These are phyloP conservation scores for Furcasterigmium sp. DNA, from an alignment of 2,329 filamentous ascomycete species.

Conservation along the genomic window DNA sequence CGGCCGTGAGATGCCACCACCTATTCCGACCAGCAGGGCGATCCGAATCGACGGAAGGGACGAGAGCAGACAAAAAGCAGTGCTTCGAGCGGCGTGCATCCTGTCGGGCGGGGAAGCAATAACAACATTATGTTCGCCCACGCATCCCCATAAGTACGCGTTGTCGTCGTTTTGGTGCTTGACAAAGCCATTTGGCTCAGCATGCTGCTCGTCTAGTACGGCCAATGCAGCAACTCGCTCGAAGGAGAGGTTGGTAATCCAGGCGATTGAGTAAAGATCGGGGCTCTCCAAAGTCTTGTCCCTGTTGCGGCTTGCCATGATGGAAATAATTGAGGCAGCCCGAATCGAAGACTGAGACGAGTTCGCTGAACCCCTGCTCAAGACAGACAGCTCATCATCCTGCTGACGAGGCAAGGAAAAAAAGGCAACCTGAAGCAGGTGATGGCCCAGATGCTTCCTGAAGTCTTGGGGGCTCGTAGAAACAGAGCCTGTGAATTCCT, in stretches of 20 bases:
- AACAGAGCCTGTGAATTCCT: background rate
- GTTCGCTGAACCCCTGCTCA: no score
- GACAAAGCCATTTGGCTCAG: constrained; percentile 2
- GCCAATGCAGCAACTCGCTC: no score
- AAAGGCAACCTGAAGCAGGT: background rate
- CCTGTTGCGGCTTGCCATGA: no score
- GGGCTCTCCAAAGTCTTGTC: no score
- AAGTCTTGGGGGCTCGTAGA: background rate
- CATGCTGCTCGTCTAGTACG: constrained; percentile 22
- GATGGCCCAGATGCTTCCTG: background rate
- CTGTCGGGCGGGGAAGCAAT: constrained; percentile 22
- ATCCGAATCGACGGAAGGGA: constrained; percentile 15
- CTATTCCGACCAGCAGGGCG: constrained; percentile 5
- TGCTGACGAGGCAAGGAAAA: background rate
- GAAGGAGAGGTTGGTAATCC: no score
- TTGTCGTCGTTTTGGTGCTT: constrained; percentile 11
- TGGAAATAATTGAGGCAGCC: no score
- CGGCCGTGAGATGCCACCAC: constrained; percentile 1
- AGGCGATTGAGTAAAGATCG: no score
- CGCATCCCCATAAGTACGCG: constrained; percentile 23
- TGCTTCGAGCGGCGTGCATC: constrained; percentile 16
- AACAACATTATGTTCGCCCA: constrained; percentile 28
- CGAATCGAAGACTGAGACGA: no score
- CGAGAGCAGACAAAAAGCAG: constrained; percentile 18
- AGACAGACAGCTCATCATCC: no score